Evolutionary conservation across 495 filamentous ascomycete genomes (phyloP).

Genomic region (Aspergillus bridgeri): DNA sequence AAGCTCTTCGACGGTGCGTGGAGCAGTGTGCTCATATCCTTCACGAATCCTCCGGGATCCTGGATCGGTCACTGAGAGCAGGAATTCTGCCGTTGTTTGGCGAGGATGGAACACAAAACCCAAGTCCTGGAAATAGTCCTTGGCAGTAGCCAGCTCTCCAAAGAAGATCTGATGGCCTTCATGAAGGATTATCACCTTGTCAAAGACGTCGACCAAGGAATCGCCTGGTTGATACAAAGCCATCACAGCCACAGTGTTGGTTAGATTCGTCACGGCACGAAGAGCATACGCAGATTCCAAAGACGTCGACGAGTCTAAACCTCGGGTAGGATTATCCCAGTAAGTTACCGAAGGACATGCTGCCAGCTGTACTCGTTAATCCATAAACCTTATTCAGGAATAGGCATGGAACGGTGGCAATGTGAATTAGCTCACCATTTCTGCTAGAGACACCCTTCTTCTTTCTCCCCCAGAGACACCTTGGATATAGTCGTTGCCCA

Average conservation of each 20-base stretch:
- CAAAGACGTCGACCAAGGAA: slow-evolving; percentile 34
- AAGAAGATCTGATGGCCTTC: slow-evolving; percentile 61
- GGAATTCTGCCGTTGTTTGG: slow-evolving; percentile 60
- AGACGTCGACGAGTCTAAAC: slow-evolving; percentile 77
- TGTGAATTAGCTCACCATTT: slow-evolving; percentile 62
- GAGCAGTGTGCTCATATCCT: slow-evolving; percentile 57
- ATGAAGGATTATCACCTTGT: slow-evolving; percentile 56
- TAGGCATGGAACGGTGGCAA: too few relatives aligned
- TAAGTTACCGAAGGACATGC: slow-evolving; percentile 11
- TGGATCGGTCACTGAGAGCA: slow-evolving; percentile 64
- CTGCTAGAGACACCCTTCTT: slow-evolving; percentile 54
- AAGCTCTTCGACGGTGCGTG: slow-evolving; percentile 62
- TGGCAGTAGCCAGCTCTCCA: slow-evolving; percentile 49
- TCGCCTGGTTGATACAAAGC: slow-evolving; percentile 67
- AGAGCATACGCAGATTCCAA: slow-evolving; percentile 66
- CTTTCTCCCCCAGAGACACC: slow-evolving; percentile 76
- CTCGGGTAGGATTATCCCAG: slow-evolving; percentile 82
- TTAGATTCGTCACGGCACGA: slow-evolving; percentile 62
- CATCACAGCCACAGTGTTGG: slow-evolving; percentile 64
- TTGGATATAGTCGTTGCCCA: slow-evolving; percentile 71
- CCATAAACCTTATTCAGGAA: not conserved
- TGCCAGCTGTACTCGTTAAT: not conserved
- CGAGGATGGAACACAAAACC: slow-evolving; percentile 54
- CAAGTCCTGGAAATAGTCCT: slow-evolving; percentile 53
- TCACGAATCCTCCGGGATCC: slow-evolving; percentile 50